phyloP scores from a whole-genome alignment of 2,329 filamentous ascomycete species.

The Boeremia exigua region DNA sequence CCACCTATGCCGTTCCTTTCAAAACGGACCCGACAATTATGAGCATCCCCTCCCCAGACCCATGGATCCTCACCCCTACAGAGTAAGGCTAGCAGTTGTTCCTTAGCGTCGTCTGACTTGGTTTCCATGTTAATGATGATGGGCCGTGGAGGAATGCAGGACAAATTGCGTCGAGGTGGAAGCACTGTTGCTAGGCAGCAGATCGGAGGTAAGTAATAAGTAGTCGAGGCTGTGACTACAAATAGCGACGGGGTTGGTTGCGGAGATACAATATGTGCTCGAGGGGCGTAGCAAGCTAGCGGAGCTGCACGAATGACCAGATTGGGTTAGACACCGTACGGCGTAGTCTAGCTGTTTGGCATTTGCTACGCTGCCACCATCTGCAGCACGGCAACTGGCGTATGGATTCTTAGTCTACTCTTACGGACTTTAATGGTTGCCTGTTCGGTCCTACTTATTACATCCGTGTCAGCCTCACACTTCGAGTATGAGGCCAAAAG shows the following conservation, averaged over 20 bases:
- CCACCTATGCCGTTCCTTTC: conserved; percentile 11
- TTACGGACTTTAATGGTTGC: neutral
- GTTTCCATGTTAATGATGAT: neutral
- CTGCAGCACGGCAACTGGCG: neutral
- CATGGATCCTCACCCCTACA: conserved; percentile 6
- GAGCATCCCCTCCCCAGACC: conserved; percentile 8
- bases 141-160: neutral
- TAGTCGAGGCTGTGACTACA: conserved; percentile 1
- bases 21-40: conserved; percentile 1
- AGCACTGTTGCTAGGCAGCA: neutral
- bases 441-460: neutral
- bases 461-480: neutral
- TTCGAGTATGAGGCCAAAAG: neutral
- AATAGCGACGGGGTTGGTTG: neutral
- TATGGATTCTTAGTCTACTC: neutral
- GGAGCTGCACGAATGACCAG: neutral
- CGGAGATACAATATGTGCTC: neutral
- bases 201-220: neutral
- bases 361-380: neutral
- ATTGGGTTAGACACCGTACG: neutral
- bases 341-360: neutral
- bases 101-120: neutral
- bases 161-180: neutral
- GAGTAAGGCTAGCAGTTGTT: conserved; percentile 9
- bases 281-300: neutral